Percentiles rank a stretch among this genome's conserved stretches.
Conservation (phyloP, 2,329 filamentous ascomycete genomes). For the Diaporthe ampelina region DNA sequence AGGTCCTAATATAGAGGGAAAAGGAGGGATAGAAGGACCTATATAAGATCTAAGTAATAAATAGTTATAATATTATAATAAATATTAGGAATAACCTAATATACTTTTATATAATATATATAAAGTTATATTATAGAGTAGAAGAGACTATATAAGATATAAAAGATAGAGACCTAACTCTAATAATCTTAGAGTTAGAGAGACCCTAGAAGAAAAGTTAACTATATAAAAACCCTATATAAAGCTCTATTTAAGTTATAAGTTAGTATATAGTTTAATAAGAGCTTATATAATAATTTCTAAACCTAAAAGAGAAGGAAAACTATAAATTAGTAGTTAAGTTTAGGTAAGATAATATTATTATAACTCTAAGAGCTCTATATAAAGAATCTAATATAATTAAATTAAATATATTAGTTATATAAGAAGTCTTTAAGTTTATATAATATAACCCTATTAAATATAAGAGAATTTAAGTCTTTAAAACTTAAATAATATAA, state of each 20-base stretch:
- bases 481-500: background rate
- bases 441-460: background rate
- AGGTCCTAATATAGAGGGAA: no score
- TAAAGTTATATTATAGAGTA: background rate
- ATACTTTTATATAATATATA: background rate
- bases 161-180: no score
- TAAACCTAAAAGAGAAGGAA: background rate
- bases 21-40: no score
- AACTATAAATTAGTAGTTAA: background rate
- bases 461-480: no score
- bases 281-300: background rate
- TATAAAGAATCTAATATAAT: no score
- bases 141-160: no score
- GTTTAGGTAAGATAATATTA: background rate
- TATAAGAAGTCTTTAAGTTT: background rate
- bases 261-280: background rate
- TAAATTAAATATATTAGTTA: no score
- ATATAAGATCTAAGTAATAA: no score
- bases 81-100: background rate
- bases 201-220: no score
- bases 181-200: no score
- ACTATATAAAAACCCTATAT: no score
- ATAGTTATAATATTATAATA: background rate
- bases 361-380: background rate
- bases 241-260: background rate